Conservation (phyloP, 1,284 basidiomycete species). For the Bondarzewia mesenterica region DNA sequence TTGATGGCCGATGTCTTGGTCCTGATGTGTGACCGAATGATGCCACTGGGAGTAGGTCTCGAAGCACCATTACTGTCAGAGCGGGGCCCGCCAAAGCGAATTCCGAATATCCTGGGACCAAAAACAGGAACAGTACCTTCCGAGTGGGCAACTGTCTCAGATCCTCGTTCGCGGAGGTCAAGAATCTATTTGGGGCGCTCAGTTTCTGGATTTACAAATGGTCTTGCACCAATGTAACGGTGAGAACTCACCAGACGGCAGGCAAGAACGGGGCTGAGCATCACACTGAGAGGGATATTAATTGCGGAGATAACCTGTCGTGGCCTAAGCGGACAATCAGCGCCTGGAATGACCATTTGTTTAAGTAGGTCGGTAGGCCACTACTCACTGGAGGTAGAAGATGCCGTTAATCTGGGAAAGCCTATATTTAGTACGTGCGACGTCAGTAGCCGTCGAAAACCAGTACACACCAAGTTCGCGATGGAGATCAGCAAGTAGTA, state of each 20-base stretch:
- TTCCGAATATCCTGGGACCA: conserved; percentile 21
- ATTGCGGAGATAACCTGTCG: conserved; percentile 76
- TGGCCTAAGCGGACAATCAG: conserved; percentile 35
- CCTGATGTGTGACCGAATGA: conserved; percentile 9
- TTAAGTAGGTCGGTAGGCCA: neutral
- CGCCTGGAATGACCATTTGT: neutral
- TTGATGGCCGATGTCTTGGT: conserved; percentile 27
- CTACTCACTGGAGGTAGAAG: conserved; percentile 70
- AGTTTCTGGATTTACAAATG: neutral
- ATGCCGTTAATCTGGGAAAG: conserved; percentile 56
- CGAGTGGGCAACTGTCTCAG: conserved; percentile 63
- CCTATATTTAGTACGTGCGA: neutral
- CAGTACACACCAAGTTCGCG: conserved; percentile 49
- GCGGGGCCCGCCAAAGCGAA: conserved; percentile 14
- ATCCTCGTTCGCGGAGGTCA: conserved; percentile 68
- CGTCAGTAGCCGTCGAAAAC: neutral
- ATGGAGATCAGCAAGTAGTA: conserved; percentile 77
- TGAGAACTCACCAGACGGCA: conserved; percentile 53
- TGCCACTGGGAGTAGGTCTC: conserved; percentile 2
- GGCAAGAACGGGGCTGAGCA: conserved; percentile 72
- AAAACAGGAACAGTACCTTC: conserved; percentile 25
- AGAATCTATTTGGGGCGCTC: conserved; percentile 41
- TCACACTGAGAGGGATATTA: conserved; percentile 78
- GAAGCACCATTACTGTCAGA: conserved; percentile 7
- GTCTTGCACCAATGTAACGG: too few relatives aligned